These are phyloP conservation scores for Monosporascus sp. DNA, from an alignment of 2,329 filamentous ascomycete species.

Conservation along the genomic window DNA sequence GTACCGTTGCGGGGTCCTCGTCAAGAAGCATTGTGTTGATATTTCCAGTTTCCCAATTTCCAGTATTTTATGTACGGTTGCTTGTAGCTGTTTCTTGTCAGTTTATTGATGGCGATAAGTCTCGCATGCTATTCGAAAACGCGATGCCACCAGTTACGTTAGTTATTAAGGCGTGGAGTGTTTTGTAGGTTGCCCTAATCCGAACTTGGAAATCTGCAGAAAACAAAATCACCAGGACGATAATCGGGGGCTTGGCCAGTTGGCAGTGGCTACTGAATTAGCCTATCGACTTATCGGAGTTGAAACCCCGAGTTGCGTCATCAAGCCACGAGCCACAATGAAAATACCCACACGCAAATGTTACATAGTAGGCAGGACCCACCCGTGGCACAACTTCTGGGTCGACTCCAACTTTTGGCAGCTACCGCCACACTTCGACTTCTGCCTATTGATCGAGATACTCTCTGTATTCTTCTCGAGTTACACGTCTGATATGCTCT, in stretches of 20 bases:
- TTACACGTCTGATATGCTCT: background rate
- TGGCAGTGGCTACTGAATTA: background rate
- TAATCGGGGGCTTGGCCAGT: slow-evolving; percentile 3
- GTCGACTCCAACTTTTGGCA: background rate
- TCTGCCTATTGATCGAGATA: background rate
- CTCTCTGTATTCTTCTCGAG: background rate
- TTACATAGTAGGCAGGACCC: too few species aligned
- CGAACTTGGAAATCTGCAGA: slow-evolving; percentile 14
- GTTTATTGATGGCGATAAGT: background rate
- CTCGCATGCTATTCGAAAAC: background rate
- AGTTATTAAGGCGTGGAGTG: background rate
- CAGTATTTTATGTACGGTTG: slow-evolving; percentile 1
- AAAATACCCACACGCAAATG: background rate
- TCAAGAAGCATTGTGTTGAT: slow-evolving; percentile 76
- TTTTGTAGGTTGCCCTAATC: background rate
- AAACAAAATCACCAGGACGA: slow-evolving; percentile 29
- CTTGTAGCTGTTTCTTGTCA: background rate
- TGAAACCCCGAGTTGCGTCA: slow-evolving; percentile 14
- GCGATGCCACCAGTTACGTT: background rate
- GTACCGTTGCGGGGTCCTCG: slow-evolving; percentile 82
- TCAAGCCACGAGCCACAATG: slow-evolving; percentile 1
- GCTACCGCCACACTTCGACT: slow-evolving; percentile 13
- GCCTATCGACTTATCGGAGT: too few species aligned
- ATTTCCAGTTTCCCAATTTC: background rate
- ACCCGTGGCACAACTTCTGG: background rate